A percentile compares a stretch with the other conserved stretches of the same genome.
Evolutionary conservation across 352 stramenopile species (phyloP).

Genomic region (Poterioochromonas sp.): DNA sequence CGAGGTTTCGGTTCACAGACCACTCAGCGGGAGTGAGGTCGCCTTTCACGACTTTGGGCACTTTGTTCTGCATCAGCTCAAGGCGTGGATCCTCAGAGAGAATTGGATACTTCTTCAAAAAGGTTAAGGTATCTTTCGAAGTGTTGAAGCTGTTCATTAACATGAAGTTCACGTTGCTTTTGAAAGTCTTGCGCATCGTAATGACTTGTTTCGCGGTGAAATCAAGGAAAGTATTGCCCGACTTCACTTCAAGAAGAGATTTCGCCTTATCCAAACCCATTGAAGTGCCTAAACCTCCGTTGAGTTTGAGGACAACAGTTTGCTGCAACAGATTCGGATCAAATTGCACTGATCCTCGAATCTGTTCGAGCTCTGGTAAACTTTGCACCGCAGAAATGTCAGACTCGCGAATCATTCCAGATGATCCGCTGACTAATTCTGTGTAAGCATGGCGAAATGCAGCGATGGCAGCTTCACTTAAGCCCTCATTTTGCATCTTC

Average conservation of each 20-base stretch:
- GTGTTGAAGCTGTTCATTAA: conserved; percentile 99
- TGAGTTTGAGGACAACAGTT: conserved; percentile 97
- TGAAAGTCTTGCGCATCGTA: conserved; percentile 81
- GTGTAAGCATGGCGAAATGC: conserved; percentile 95
- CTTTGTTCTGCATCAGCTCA: conserved; percentile 97
- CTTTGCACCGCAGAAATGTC: conserved; percentile 71
- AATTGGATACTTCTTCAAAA: conserved; percentile 92
- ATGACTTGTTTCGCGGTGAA: conserved; percentile 96
- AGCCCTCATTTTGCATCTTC: conserved; percentile 91
- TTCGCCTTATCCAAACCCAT: conserved; percentile 95
- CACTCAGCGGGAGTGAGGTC: conserved; percentile 79
- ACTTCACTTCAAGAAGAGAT: conserved; percentile 81
- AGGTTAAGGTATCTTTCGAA: conserved; percentile 91
- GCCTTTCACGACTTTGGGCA: conserved; percentile 73
- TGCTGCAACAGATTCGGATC: conserved; percentile 53
- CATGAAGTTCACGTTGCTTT: conserved; percentile 95
- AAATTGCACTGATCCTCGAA: conserved; percentile 44
- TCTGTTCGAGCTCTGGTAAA: conserved; percentile 51
- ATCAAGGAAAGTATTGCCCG: conserved; percentile 94
- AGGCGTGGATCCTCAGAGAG: conserved; percentile 84
- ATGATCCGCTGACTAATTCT: conserved; percentile 80
- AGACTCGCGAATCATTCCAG: conserved; percentile 89
- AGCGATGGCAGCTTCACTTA: conserved; percentile 87
- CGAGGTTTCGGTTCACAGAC: conserved; percentile 50
- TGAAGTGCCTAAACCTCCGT: conserved; percentile 95